Base-by-base conservation (phyloP, 148 eudicot genomes). In the Suaeda aralocaspica region DNA sequence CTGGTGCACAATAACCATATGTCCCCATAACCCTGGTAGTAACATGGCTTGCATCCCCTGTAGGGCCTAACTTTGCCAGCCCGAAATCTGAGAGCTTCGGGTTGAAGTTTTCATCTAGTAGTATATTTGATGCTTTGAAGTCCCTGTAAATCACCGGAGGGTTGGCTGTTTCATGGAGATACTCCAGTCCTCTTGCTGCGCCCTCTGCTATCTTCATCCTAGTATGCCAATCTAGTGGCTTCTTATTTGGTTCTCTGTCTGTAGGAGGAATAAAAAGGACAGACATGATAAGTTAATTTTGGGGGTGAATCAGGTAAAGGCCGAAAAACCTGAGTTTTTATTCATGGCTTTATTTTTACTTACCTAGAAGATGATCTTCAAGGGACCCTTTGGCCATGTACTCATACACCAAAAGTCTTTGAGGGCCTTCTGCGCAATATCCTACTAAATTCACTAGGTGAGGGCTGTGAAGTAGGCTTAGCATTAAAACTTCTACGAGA, bases 81-180 rank as follows among this genome's bases (percentile, higher is more conserved):
- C 97, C 97, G 9, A 91, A 91, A 78, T 91, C 97, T n/a, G 97
- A 91, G 67, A 91, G 88, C 71, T 84, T 91, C 0, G 94, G 82
- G 70, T 86, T 82, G 80, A 84, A 88, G 6, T 75, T 53, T 22
- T 48, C 83, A 19, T 91, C 92, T 65, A 91, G 53, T 5, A 91
- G 73, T 59, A 91, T 85, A 80, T 91, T 91, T 6, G 97, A 88
- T 34, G 97, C 90, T 66, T 91, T 91, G 72, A 91, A 87, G 77
- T 91, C 97, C 11, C 97, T 81, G 63, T 85, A 91, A 18, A 91
- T 88, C 44, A 91, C 88, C 1, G 97, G 92, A 21, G 92, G 97
- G 44, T 89, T 57, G 6, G 97, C 97, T 5, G 57, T 81, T 66
- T 91, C 97, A 26, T 91, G 97, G 72, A 91, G 75, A 67, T 91